phyloP scores from a whole-genome alignment of 345 rosid species.

The Eutrema heterophyllum region DNA sequence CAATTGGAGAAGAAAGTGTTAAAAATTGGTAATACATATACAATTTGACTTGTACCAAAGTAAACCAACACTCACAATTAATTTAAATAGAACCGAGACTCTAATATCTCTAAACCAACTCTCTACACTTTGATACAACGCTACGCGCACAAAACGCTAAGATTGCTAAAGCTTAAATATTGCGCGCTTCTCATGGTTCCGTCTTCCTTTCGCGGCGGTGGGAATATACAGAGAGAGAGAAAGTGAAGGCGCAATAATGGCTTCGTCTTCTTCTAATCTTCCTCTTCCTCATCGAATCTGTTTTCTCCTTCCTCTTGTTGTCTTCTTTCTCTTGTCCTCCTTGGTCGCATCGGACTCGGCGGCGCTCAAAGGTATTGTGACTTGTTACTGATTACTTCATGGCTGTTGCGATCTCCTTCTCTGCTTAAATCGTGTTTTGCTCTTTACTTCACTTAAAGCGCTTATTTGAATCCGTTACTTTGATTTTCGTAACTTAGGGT shows the following conservation, averaged over 20 bases:
- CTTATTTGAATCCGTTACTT: neutral
- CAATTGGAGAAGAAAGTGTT: too few relatives aligned
- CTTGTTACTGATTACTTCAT: neutral
- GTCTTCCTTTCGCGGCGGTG: neutral
- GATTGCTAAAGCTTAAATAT: neutral
- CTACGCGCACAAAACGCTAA: constrained; percentile 23
- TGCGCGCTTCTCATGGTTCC: neutral
- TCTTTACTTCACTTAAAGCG: neutral
- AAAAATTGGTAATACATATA: too few relatives aligned
- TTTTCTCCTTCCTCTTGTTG: neutral
- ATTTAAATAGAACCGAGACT: constrained; percentile 2
- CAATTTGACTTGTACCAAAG: neutral
- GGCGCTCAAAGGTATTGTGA: neutral
- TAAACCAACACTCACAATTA: neutral
- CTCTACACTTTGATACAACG: neutral
- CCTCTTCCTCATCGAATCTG: neutral
- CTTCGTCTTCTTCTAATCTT: neutral
- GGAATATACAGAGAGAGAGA: neutral
- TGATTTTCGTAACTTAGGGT: neutral
- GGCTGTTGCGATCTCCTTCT: neutral
- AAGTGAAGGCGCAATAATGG: neutral
- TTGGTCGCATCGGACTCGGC: neutral
- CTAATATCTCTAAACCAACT: neutral
- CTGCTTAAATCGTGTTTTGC: neutral
- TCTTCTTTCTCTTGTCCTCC: neutral